A percentile compares a stretch with the other conserved stretches of the same genome.
Evolutionary conservation across 2,329 filamentous ascomycete species (phyloP).

Genomic region (Aureobasidium sp.): DNA sequence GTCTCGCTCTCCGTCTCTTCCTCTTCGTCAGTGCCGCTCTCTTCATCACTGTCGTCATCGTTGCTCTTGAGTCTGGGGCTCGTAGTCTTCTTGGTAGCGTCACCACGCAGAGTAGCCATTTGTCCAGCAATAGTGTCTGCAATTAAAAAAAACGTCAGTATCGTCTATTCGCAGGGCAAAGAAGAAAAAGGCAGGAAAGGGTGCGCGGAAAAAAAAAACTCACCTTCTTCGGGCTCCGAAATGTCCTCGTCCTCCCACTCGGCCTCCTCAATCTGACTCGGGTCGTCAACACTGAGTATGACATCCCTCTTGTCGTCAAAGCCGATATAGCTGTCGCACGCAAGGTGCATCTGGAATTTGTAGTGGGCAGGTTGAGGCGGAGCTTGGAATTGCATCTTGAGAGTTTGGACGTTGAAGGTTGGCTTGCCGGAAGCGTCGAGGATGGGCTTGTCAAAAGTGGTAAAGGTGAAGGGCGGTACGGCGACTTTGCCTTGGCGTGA

Average conservation of each 20-base stretch:
- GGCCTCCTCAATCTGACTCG: constrained; percentile 69
- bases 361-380: constrained; percentile 89
- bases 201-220: constrained; percentile 37
- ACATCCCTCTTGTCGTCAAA: constrained; percentile 91
- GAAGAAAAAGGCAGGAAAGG: background rate
- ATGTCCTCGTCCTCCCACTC: constrained; percentile 64
- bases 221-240: constrained; percentile 95
- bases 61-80: constrained; percentile 17
- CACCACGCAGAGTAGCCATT: constrained; percentile 32
- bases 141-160: constrained; percentile 19
- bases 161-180: too few species aligned
- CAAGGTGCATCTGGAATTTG: constrained; percentile 86
- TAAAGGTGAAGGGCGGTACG: constrained; percentile 93
- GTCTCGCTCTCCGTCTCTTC: constrained; percentile 29
- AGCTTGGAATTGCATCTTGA: constrained; percentile 95
- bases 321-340: constrained; percentile 92
- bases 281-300: constrained; percentile 80
- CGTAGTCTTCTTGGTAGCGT: constrained; percentile 23
- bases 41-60: constrained; percentile 30
- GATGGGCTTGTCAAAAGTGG: constrained; percentile 82
- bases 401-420: constrained; percentile 89
- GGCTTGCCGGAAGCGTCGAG: constrained; percentile 74
- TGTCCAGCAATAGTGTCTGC: constrained; percentile 33
- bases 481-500: constrained; percentile 92
- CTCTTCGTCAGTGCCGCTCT: constrained; percentile 33